phyloP scores from a whole-genome alignment of 805 yeast species.

The Priceomyces carsonii region DNA sequence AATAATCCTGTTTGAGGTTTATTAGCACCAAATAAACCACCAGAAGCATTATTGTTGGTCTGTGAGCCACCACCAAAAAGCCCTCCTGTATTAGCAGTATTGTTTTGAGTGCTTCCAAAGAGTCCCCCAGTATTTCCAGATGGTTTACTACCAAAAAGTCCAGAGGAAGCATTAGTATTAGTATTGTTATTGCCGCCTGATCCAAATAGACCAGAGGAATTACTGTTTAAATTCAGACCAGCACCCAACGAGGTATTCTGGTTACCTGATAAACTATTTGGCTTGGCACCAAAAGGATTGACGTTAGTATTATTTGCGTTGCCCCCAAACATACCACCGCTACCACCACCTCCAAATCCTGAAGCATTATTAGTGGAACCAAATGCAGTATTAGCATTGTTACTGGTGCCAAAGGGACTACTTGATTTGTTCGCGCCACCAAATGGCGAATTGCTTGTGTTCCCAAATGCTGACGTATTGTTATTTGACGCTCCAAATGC shows the following conservation, averaged over 20 bases:
- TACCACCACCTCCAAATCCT: slow-evolving; percentile 14
- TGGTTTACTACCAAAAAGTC: slow-evolving; percentile 59
- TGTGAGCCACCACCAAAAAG: slow-evolving; percentile 23
- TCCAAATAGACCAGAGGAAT: slow-evolving; percentile 34
- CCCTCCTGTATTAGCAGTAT: slow-evolving; percentile 22
- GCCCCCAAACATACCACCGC: slow-evolving; percentile 19
- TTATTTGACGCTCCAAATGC: slow-evolving; percentile 14
- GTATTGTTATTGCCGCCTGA: slow-evolving; percentile 13
- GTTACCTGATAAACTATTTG: slow-evolving; percentile 18
- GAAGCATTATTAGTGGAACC: slow-evolving; percentile 32
- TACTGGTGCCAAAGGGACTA: slow-evolving; percentile 9
- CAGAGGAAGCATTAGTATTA: slow-evolving; percentile 14
- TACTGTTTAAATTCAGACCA: slow-evolving; percentile 14
- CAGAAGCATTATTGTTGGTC: slow-evolving; percentile 20
- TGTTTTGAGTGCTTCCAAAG: slow-evolving; percentile 35
- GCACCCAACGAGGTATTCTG: slow-evolving; percentile 34
- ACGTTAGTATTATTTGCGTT: slow-evolving; percentile 15
- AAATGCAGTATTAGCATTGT: slow-evolving; percentile 24
- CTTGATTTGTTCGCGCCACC: slow-evolving; percentile 27
- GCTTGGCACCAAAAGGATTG: slow-evolving; percentile 26
- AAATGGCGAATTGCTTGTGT: slow-evolving; percentile 28
- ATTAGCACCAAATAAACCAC: slow-evolving; percentile 19
- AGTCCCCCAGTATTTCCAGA: slow-evolving; percentile 33
- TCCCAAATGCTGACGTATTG: slow-evolving; percentile 35
- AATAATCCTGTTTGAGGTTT: slow-evolving; percentile 21